These are phyloP conservation scores for Saussurea involucrata DNA, from an alignment of 129 eudicot species.

Conservation along the genomic window DNA sequence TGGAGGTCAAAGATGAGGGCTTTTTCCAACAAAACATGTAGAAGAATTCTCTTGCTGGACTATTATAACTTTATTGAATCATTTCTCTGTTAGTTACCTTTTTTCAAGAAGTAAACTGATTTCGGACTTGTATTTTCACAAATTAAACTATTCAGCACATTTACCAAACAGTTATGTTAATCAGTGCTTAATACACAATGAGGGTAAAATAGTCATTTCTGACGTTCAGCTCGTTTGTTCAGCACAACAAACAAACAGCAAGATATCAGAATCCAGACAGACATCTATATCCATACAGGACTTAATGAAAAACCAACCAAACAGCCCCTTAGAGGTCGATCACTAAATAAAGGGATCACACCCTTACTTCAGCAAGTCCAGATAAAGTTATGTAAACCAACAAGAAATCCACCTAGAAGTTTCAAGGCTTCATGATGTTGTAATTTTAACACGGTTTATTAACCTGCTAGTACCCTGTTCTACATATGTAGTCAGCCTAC, in stretches of 20 bases:
- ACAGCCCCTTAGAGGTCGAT: neutral
- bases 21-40: constrained; percentile 56
- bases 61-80: constrained; percentile 35
- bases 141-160: too few relatives aligned
- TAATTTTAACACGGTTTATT: neutral
- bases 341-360: neutral
- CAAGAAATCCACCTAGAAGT: neutral
- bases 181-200: too few relatives aligned
- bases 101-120: too few relatives aligned
- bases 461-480: neutral
- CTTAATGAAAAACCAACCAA: too few relatives aligned
- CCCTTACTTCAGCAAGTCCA: too few relatives aligned
- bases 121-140: too few relatives aligned
- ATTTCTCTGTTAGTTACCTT: constrained; percentile 37
- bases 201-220: too few relatives aligned
- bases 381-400: neutral
- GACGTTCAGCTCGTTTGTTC: too few relatives aligned
- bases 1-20: constrained; percentile 51
- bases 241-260: too few relatives aligned
- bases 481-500: neutral
- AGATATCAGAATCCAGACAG: too few relatives aligned
- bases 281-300: too few relatives aligned
- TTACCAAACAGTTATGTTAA: too few relatives aligned
- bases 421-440: neutral
- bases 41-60: constrained; percentile 50